Conservation (phyloP, 2,329 filamentous ascomycete species). For the Geoglossum cookeanum region DNA sequence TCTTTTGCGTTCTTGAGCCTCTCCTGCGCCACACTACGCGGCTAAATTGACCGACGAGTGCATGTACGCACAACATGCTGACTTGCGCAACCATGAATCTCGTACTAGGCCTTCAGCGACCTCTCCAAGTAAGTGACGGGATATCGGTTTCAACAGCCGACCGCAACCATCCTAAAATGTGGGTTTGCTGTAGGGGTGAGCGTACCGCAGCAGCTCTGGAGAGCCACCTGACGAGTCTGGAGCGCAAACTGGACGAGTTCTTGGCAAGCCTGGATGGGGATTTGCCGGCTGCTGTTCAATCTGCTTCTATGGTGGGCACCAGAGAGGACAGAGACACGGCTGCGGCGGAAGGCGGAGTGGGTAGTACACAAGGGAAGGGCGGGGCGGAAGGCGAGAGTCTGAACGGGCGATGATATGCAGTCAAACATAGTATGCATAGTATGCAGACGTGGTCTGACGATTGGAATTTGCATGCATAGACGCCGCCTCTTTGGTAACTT, state of each 20-base stretch:
- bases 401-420: not conserved
- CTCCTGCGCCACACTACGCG: too few relatives aligned
- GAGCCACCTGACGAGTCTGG: constrained; percentile 32
- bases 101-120: constrained; percentile 1
- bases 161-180: not conserved
- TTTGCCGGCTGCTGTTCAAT: not conserved
- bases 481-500: not conserved
- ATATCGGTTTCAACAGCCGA: not conserved
- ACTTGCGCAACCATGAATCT: not conserved
- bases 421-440: not conserved
- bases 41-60: too few relatives aligned
- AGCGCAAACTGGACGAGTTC: constrained; percentile 34
- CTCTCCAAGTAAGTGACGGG: constrained; percentile 1
- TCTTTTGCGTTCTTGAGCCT: too few relatives aligned
- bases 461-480: not conserved
- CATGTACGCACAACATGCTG: not conserved
- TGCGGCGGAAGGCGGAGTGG: not conserved
- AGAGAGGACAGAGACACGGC: not conserved
- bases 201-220: constrained; percentile 35
- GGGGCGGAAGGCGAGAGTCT: not conserved
- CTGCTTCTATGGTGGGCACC: not conserved
- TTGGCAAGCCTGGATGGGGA: constrained; percentile 24
- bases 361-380: not conserved
- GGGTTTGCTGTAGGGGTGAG: constrained; percentile 26
- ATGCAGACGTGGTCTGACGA: not conserved